Evolutionary conservation across 352 stramenopile genomes (phyloP).

Genomic region (Pythium diclinum): DNA sequence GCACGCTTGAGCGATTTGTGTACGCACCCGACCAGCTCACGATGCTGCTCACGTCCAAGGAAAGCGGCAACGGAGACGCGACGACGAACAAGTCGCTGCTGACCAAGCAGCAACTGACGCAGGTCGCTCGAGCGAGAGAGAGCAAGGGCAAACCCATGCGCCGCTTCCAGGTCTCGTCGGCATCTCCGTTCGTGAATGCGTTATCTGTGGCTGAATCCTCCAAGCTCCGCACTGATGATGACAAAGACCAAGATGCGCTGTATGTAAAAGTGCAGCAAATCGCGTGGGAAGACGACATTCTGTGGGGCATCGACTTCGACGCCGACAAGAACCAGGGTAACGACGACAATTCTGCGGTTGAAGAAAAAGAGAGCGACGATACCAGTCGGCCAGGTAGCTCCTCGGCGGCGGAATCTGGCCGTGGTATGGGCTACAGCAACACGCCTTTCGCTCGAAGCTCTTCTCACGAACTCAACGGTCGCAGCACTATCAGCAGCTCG

Average conservation of each 20-base stretch:
- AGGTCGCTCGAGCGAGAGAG: slow-evolving; percentile 17
- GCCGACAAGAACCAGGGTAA: slow-evolving; percentile 22
- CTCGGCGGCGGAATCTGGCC: background rate
- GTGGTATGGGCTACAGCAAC: background rate
- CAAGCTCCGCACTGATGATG: slow-evolving; percentile 18
- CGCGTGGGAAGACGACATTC: slow-evolving; percentile 77
- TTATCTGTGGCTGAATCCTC: slow-evolving; percentile 14
- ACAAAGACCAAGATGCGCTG: slow-evolving; percentile 44
- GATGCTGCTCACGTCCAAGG: slow-evolving; percentile 54
- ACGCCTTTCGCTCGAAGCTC: slow-evolving; percentile 14
- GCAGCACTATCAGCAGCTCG: background rate
- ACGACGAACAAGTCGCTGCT: slow-evolving; percentile 43
- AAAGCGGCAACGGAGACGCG: slow-evolving; percentile 36
- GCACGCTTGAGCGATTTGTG: slow-evolving; percentile 22
- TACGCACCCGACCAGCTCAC: slow-evolving; percentile 66
- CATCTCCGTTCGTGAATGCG: slow-evolving; percentile 59
- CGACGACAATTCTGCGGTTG: slow-evolving; percentile 25
- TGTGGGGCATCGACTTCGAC: slow-evolving; percentile 70
- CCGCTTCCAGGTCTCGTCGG: slow-evolving; percentile 54
- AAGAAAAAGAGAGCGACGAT: slow-evolving; percentile 54
- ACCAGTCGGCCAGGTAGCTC: background rate
- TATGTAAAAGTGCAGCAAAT: slow-evolving; percentile 84
- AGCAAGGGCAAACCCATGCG: slow-evolving; percentile 70
- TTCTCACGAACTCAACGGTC: slow-evolving; percentile 2
- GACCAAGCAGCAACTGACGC: slow-evolving; percentile 32